A percentile compares a stretch with the other conserved stretches of the same genome.
Conservation (phyloP, 495 filamentous ascomycete genomes). For the Penicillium roqueforti region DNA sequence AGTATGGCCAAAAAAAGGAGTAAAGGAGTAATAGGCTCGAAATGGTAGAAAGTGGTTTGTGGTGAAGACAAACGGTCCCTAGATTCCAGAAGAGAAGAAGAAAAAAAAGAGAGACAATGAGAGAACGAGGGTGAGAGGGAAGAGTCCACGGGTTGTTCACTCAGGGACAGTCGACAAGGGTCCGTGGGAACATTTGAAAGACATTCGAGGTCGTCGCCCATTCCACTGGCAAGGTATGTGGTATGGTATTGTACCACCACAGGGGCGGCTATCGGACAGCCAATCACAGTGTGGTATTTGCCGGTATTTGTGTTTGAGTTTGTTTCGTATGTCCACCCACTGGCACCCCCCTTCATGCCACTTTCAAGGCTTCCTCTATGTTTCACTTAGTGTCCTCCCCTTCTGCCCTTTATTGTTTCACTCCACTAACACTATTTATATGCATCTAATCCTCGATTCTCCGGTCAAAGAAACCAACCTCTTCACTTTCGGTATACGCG, state of each 20-base stretch:
- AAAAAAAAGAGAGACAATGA: conserved; percentile 10
- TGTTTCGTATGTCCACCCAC: not conserved
- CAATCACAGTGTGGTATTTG: not conserved
- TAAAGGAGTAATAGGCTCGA: conserved; percentile 12
- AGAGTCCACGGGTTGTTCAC: not conserved
- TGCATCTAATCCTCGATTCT: no score
- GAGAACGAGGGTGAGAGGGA: conserved; percentile 22
- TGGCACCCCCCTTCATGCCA: not conserved
- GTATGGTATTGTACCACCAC: conserved; percentile 5
- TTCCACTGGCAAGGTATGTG: conserved; percentile 1
- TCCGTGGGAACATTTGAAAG: conserved; percentile 2
- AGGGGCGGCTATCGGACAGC: not conserved
- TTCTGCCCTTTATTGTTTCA: not conserved
- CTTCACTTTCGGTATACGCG: conserved; percentile 19
- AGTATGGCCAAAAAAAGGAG: conserved; percentile 31
- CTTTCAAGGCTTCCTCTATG: not conserved
- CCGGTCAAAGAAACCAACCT: no score
- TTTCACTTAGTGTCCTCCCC: not conserved
- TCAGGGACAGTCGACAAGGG: conserved; percentile 1
- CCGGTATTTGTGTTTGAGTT: not conserved
- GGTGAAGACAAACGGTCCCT: not conserved
- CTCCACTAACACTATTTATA: not conserved
- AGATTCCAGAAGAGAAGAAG: conserved; percentile 11
- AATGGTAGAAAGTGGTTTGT: conserved; percentile 5
- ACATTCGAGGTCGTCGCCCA: not conserved